These are phyloP conservation scores for Lipomyces oligophaga DNA, from an alignment of 805 yeast species.

Conservation along the genomic window DNA sequence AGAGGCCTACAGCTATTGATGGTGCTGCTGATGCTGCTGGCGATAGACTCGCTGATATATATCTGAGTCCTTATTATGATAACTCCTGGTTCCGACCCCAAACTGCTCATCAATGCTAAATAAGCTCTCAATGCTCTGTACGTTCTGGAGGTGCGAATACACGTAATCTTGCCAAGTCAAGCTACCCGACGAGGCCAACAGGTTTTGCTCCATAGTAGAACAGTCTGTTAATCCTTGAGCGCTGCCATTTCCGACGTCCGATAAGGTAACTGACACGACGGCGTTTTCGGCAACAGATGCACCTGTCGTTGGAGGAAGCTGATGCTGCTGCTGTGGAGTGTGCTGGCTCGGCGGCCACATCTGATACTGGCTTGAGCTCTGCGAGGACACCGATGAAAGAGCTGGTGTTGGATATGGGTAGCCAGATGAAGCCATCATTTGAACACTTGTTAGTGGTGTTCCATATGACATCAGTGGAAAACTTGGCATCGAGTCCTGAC, in stretches of 20 bases:
- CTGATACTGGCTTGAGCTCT: no score
- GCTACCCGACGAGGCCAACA: not conserved
- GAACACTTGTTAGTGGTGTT: no score
- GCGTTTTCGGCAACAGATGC: constrained; percentile 1
- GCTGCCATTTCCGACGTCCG: not conserved
- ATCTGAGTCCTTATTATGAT: no score
- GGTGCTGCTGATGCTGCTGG: no score
- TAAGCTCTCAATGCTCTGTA: constrained; percentile 2
- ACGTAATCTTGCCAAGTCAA: constrained; percentile 24
- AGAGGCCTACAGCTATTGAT: no score
- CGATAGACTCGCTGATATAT: no score
- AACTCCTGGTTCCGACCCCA: no score
- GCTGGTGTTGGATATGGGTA: no score
- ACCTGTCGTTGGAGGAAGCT: constrained; percentile 4
- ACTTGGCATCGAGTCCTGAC: not conserved
- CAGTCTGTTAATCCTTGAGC: not conserved
- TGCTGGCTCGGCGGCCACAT: not conserved
- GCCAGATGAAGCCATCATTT: no score
- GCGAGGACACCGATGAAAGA: no score
- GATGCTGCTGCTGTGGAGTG: not conserved
- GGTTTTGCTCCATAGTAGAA: not conserved
- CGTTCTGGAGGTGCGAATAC: constrained; percentile 16
- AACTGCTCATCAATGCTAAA: no score
- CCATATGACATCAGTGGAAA: not conserved
- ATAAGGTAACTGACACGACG: not conserved